These are phyloP conservation scores for Sordaria brevicollis DNA, from an alignment of 495 filamentous ascomycete species.

Conservation along the genomic window DNA sequence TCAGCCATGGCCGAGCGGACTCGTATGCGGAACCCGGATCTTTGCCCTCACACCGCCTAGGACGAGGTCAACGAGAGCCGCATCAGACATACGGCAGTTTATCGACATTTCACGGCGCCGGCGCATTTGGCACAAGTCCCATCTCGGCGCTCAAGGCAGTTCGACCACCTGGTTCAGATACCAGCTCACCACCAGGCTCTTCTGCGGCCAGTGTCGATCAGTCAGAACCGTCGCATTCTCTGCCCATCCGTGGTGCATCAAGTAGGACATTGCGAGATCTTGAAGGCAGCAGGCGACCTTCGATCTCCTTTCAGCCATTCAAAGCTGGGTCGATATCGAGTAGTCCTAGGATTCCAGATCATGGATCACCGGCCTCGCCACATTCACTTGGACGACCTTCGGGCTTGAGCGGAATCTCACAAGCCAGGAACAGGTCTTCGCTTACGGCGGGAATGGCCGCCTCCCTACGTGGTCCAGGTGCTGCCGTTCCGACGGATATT, in stretches of 20 bases:
- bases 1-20: conserved; percentile 21
- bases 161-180: conserved; percentile 42
- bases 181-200: conserved; percentile 54
- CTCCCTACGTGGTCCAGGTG: conserved; percentile 44
- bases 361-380: conserved; percentile 47
- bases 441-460: conserved; percentile 55
- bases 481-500: conserved; percentile 46
- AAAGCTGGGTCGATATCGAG: conserved; percentile 88
- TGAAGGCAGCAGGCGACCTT: conserved; percentile 49
- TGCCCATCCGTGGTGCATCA: conserved; percentile 28
- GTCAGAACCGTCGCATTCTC: conserved; percentile 30
- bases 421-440: conserved; percentile 57
- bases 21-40: conserved; percentile 57
- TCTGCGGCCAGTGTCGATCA: conserved; percentile 41
- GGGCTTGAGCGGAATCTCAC: conserved; percentile 43
- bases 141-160: conserved; percentile 73
- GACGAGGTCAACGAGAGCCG: conserved; percentile 45
- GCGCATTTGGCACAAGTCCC: conserved; percentile 67
- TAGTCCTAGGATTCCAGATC: conserved; percentile 49
- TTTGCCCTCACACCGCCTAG: conserved; percentile 47
- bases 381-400: conserved; percentile 43
- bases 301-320: conserved; percentile 86
- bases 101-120: conserved; percentile 83
- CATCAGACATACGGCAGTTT: conserved; percentile 85
- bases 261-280: conserved; percentile 33